Base-by-base conservation (phyloP, 148 eudicot species). In the Silene latifolia region DNA sequence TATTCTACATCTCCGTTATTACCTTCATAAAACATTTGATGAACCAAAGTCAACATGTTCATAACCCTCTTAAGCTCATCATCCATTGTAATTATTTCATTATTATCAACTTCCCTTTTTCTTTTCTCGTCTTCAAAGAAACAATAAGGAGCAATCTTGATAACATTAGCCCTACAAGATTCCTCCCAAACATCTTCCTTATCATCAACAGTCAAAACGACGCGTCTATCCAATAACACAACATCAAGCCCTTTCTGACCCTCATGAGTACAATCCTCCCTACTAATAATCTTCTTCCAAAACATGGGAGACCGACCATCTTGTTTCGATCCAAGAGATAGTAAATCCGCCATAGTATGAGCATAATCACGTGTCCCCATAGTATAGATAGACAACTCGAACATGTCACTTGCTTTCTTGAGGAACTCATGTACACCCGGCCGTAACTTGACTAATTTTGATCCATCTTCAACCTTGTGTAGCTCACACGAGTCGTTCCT, bases 131-230 rank as follows among this genome's bases (percentile, higher is more conserved):
- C 18, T 32, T 27, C 4, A 47, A 54, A 75, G 44, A 54, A 75
- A 0, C 7, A 7, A 48, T 76, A 69, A 10, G 73, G 73, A 6
- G 12, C 18, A 8, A 76, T 69, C 6, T 25, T 25, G 0, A 77
- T 70, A 0, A 77, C 5, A 13, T 70, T 77, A 1, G 4, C 18
- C 74, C 17, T 48, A 12, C 54, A 4, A 3, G 35, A 0, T 1
- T 61, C 35, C 19, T 27, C 35, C 79, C 79, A 39, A 39, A 39
- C 44, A 39, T 39, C 44, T 6, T 39, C 44, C 44, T 8, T 70
- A 27, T 70, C 74, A 3, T 61, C 61, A 46, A 77, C 44, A 1
- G 6, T 39, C 60, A 51, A 77, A 70, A 77, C 54, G 4, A 27
- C 18, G 7, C 24, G 21, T 63, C 32, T 44, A 29, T 27, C 29